Conservation (phyloP, 2,329 filamentous ascomycete genomes). For the Lachnellula hyalina region DNA sequence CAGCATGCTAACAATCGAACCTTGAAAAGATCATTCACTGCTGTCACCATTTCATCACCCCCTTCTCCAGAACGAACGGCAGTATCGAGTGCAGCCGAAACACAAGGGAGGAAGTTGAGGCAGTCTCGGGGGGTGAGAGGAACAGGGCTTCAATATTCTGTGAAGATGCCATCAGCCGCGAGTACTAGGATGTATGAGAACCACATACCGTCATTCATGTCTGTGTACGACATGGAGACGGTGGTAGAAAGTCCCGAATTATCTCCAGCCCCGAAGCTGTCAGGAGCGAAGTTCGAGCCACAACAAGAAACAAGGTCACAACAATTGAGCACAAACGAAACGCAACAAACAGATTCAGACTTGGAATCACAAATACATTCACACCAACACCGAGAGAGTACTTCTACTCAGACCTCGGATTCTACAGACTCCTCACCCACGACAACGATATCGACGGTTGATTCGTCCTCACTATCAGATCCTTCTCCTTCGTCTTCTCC, state of each 20-base stretch:
- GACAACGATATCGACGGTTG: conserved; percentile 86
- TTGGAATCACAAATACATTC: conserved; percentile 23
- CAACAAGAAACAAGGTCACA: neutral
- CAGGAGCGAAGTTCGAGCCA: conserved; percentile 9
- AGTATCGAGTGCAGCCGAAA: conserved; percentile 8
- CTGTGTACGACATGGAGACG: conserved; percentile 62
- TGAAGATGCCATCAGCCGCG: conserved; percentile 57
- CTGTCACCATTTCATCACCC: conserved; percentile 16
- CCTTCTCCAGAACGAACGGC: conserved; percentile 17
- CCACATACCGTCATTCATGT: conserved; percentile 72
- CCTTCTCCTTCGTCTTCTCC: conserved; percentile 88
- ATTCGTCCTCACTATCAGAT: conserved; percentile 85
- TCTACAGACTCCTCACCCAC: conserved; percentile 94
- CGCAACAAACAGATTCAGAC: neutral
- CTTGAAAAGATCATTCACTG: conserved; percentile 27
- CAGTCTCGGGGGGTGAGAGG: conserved; percentile 16
- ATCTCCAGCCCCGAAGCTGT: conserved; percentile 19
- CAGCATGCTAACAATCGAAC: conserved; percentile 27
- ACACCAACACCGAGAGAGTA: conserved; percentile 71
- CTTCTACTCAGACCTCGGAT: conserved; percentile 71
- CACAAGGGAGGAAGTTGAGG: conserved; percentile 12
- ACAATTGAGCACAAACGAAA: conserved; percentile 6
- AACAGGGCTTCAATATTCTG: conserved; percentile 3
- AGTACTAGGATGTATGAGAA: conserved; percentile 59
- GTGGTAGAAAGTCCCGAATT: conserved; percentile 20